phyloP scores from a whole-genome alignment of 768 basidiomycete species.

The Auriculariales sp. region DNA sequence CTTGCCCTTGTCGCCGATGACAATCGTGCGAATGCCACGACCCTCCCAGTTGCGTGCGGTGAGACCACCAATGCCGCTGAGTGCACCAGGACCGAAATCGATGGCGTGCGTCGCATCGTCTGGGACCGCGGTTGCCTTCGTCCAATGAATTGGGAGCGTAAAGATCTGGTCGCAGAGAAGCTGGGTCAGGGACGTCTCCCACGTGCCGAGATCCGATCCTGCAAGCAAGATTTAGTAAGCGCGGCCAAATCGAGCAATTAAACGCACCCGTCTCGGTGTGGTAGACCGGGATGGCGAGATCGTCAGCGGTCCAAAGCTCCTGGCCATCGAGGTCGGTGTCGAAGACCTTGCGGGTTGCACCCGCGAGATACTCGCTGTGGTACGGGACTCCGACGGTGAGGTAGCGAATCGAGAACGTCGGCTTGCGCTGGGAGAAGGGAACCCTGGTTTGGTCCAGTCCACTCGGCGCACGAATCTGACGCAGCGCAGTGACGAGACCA shows the following conservation, averaged over 20 bases:
- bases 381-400: slow-evolving; percentile 93
- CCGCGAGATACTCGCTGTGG: slow-evolving; percentile 75
- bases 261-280: slow-evolving; percentile 80
- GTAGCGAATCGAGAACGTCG: slow-evolving; percentile 85
- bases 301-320: slow-evolving; percentile 58
- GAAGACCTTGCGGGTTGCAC: slow-evolving; percentile 60
- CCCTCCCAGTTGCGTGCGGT: slow-evolving; percentile 87
- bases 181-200: slow-evolving; percentile 60
- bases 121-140: slow-evolving; percentile 79
- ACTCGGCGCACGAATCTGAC: slow-evolving; percentile 76
- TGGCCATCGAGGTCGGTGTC: slow-evolving; percentile 61
- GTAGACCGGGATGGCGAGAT: slow-evolving; percentile 74
- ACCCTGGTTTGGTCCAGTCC: slow-evolving; percentile 89
- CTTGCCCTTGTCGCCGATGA: slow-evolving; percentile 81
- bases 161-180: slow-evolving; percentile 92
- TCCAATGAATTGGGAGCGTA: slow-evolving; percentile 85
- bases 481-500: slow-evolving; percentile 80
- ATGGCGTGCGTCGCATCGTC: slow-evolving; percentile 83
- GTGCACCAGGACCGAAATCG: slow-evolving; percentile 92
- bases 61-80: slow-evolving; percentile 84
- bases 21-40: slow-evolving; percentile 78
- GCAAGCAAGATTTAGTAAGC: slow-evolving; percentile 9
- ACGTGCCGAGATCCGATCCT: slow-evolving; percentile 75
- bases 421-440: slow-evolving; percentile 89
- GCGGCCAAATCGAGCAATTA: slow-evolving; percentile 3